A percentile compares a stretch with the other conserved stretches of the same genome.
phyloP scores from a whole-genome alignment of 768 basidiomycete species.

The Leucosporidium yakuticum region DNA sequence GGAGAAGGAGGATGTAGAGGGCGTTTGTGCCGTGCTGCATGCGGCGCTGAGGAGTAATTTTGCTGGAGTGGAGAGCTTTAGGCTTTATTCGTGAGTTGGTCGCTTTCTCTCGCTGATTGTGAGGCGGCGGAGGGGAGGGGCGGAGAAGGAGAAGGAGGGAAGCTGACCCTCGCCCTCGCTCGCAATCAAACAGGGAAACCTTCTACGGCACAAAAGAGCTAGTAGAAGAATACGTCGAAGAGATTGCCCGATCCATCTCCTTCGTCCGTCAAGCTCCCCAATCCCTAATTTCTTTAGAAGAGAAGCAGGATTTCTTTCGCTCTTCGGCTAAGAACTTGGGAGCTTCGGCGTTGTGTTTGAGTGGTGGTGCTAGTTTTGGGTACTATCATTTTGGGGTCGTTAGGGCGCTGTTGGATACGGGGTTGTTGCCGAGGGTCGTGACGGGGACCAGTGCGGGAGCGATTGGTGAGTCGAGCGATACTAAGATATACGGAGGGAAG shows the following conservation, averaged over 20 bases:
- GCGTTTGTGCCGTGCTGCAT: constrained; percentile 80
- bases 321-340: constrained; percentile 83
- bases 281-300: constrained; percentile 63
- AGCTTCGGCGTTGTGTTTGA: constrained; percentile 82
- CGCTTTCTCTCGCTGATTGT: constrained; percentile 18
- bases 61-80: constrained; percentile 79
- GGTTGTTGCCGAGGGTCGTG: constrained; percentile 80
- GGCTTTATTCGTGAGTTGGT: constrained; percentile 60
- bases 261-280: constrained; percentile 66
- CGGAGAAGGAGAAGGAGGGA: too few species aligned
- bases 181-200: constrained; percentile 52
- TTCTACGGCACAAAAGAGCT: constrained; percentile 85
- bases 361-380: constrained; percentile 68
- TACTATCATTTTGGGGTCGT: constrained; percentile 84
- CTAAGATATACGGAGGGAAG: neutral
- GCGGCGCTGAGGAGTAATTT: constrained; percentile 88
- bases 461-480: constrained; percentile 48
- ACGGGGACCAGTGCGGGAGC: constrained; percentile 94
- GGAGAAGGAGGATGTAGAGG: constrained; percentile 72
- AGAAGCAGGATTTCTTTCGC: constrained; percentile 89
- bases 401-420: constrained; percentile 81
- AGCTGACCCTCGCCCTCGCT: constrained; percentile 15
- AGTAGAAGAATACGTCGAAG: constrained; percentile 54
- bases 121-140: neutral
- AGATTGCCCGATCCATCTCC: constrained; percentile 63